These are phyloP conservation scores for Salvia rosmarinus DNA, from an alignment of 257 asterid genomes.

Conservation along the genomic window DNA sequence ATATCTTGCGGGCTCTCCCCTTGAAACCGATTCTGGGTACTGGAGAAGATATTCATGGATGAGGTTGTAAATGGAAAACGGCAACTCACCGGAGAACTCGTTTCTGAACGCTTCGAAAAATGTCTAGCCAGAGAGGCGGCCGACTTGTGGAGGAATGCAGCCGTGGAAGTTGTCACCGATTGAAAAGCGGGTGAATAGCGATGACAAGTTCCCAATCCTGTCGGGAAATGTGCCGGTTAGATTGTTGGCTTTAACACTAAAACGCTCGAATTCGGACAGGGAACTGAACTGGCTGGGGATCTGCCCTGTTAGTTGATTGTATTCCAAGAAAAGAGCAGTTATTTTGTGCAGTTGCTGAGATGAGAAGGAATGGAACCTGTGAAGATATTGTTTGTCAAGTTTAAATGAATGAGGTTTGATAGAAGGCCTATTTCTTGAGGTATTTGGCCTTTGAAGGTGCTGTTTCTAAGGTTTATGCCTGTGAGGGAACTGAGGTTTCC, in stretches of 20 bases:
- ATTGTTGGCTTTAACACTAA: not conserved
- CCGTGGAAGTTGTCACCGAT: not conserved
- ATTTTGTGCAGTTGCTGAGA: slow-evolving; percentile 17
- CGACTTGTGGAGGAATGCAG: slow-evolving; percentile 4
- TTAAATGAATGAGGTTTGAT: not conserved
- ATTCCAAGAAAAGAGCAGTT: not conserved
- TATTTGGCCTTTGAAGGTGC: not conserved
- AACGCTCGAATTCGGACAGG: not conserved
- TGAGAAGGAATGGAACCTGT: slow-evolving; percentile 8
- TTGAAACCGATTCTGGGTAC: not conserved
- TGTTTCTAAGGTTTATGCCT: not conserved
- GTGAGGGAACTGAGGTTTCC: slow-evolving; percentile 22
- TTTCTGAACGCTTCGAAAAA: not conserved
- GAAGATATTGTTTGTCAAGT: not conserved
- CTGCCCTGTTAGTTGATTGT: not conserved
- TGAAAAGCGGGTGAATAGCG: not conserved
- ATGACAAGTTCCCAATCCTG: slow-evolving; percentile 8
- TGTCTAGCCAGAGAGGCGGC: slow-evolving; percentile 7
- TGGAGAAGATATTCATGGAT: not conserved
- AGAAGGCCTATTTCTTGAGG: slow-evolving; percentile 19
- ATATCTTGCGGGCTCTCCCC: not conserved
- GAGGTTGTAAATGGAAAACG: slow-evolving; percentile 25
- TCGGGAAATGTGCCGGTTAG: not conserved
- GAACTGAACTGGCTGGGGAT: not conserved
- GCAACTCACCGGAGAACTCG: slow-evolving; percentile 20